These are phyloP conservation scores for Candida neerlandica DNA, from an alignment of 1,139 yeast genomes.

Conservation along the genomic window DNA sequence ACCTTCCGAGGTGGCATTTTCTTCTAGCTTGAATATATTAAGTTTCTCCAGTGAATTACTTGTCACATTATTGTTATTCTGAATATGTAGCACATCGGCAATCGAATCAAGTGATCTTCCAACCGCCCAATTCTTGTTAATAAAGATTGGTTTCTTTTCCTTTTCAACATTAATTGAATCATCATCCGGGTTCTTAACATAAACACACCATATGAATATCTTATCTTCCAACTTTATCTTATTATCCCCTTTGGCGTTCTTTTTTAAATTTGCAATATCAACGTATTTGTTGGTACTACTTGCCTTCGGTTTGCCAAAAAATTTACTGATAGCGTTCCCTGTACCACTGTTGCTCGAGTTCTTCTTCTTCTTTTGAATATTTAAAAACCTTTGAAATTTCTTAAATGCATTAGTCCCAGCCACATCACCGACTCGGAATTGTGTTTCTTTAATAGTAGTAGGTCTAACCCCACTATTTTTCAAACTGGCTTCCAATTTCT, in stretches of 20 bases:
- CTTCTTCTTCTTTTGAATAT: constrained; percentile 26
- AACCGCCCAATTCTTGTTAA: constrained; percentile 68
- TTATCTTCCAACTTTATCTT: constrained; percentile 58
- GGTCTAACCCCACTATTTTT: constrained; percentile 25
- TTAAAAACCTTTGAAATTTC: constrained; percentile 50
- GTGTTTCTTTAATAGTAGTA: constrained; percentile 25
- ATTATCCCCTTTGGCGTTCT: constrained; percentile 68
- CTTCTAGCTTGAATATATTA: constrained; percentile 44
- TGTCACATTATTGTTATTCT: constrained; percentile 58
- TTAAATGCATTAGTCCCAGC: constrained; percentile 42
- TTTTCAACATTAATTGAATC: constrained; percentile 34
- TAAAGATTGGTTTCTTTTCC: constrained; percentile 46
- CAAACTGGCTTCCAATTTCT: constrained; percentile 43
- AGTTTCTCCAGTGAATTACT: constrained; percentile 44
- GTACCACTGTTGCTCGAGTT: constrained; percentile 12
- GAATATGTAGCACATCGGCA: constrained; percentile 54
- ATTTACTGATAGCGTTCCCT: constrained; percentile 17
- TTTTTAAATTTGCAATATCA: constrained; percentile 41
- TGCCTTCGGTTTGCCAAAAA: constrained; percentile 18
- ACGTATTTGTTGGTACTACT: constrained; percentile 19
- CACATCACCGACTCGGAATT: constrained; percentile 34
- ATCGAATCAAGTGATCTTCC: constrained; percentile 78
- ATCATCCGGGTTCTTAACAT: constrained; percentile 30
- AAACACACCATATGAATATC: constrained; percentile 61
- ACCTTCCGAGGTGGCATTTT: constrained; percentile 19